Evolutionary conservation across 345 rosid genomes (phyloP), one percentile per base, ranked within the genome.

Genomic region (Lepidium didymum): DNA sequence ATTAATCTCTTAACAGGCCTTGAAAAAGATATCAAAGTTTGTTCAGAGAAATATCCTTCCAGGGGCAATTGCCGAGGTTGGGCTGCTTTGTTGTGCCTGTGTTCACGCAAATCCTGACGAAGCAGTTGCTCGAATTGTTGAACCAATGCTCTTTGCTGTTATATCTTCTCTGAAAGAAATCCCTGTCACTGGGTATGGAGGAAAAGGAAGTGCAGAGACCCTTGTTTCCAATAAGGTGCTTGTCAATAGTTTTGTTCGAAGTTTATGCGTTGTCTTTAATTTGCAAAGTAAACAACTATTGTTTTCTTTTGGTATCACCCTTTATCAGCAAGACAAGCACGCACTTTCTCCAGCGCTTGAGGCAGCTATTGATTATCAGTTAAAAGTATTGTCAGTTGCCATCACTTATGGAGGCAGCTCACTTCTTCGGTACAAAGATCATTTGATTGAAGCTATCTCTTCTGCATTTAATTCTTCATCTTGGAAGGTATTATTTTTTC

Each of bases 61-160:
- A 55, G 99, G 99, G 69, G 97, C 99, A 74, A 77, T 94, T 78
- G 97, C 99, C 7, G 99, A 94, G 84, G 96, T 94, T 68, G 99
- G 99, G 74, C 80, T 89, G 73, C 99, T 94, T 81, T 91, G 97
- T 70, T 87, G 99, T 81, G 97, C 99, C 46, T 91, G 95, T 80
- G 85, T 94, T 80, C 97, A 91, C 74, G 80, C 99, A 70, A 85
- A 84, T 81, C 99, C 99, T 9, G 90, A 91, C 69, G 96, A 88
- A 84, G 95, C 99, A 58, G 88, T 85, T 67, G 70, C 77, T 79
- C 83, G 84, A 64, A 85, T 94, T 82, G 95, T 91, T 62, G 90
- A 89, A 70, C 99, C 97, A 59, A 83, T 91, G 76, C 83, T 94
- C 63, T 78, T 79, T 14, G 81, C 91, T 79, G 89, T 80, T 58